phyloP scores from a whole-genome alignment of 1,139 yeast genomes.

The Saccharomyces pastorianus region DNA sequence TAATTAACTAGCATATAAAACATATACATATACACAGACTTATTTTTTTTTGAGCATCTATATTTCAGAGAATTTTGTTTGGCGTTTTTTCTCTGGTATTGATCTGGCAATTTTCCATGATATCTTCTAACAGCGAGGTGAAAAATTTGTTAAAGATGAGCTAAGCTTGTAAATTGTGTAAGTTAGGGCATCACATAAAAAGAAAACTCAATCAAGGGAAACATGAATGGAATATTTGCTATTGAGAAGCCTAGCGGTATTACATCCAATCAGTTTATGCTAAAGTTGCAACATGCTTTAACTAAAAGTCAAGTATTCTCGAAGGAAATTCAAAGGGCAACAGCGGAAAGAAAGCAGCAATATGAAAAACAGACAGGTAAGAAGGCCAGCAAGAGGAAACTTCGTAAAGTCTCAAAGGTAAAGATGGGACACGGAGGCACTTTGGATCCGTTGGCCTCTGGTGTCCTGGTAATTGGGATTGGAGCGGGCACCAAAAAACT shows the following conservation, averaged over 20 bases:
- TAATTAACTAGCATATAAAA: background rate
- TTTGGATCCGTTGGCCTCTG: conserved; percentile 88
- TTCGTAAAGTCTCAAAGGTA: conserved; percentile 47
- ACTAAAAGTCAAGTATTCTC: conserved; percentile 54
- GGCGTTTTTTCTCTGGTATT: background rate
- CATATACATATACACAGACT: background rate
- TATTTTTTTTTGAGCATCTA: background rate
- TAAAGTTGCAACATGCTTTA: conserved; percentile 54
- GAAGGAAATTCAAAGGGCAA: conserved; percentile 43
- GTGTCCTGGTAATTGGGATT: conserved; percentile 84
- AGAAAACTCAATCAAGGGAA: background rate
- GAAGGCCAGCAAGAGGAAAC: conserved; percentile 37
- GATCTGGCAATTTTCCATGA: background rate
- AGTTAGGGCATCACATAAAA: background rate
- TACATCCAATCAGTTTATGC: conserved; percentile 68
- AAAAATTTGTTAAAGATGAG: background rate
- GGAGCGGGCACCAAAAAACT: conserved; percentile 83
- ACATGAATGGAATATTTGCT: conserved; percentile 92
- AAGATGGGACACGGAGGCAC: conserved; percentile 99
- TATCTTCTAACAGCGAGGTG: conserved; percentile 1
- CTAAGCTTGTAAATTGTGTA: background rate
- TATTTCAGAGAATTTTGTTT: background rate
- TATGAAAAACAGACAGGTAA: conserved; percentile 37
- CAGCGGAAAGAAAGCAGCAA: conserved; percentile 43
- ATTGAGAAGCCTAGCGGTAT: conserved; percentile 81